Evolutionary conservation across 2,329 filamentous ascomycete species (phyloP), one percentile per base, ranked within the genome.

Genomic region (Aspergillus sp.): DNA sequence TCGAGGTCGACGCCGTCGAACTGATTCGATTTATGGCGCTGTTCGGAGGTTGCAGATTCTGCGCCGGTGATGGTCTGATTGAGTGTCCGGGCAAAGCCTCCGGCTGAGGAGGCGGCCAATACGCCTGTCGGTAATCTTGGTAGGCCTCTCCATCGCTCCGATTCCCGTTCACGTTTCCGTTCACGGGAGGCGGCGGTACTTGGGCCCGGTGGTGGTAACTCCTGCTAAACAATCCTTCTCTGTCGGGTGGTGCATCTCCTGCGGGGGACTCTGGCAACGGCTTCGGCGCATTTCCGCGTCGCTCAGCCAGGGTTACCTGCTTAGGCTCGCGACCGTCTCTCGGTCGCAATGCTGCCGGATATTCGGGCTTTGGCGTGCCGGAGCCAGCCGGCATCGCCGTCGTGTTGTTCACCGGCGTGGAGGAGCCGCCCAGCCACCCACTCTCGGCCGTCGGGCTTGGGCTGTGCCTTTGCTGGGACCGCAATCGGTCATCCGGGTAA

Each of bases 1-100:
- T 99, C 2, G 93, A 96, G 12, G 88, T 96, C 0, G 95, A 98
- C 14, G 94, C 92, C 7, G 91, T 96, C 2, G 94, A 97, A 69
- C 84, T 86, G 63, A 89, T 79, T 32, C 87, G 81, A 66, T 87
- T 87, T 62, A 88, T 81, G 1, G 83, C 81, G 29, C 73, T 76
- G 10, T 81, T 82, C 16, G 82, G 80, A 31, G 85, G 79, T 52
- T 81, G 80, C 57, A 87, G 73, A 58, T 50, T 68, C 26, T 76
- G 76, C 45, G 64, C 42, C 12, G 63, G 57, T 11, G 63, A 58
- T 22, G 60, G 64, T 46, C 61, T 67, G 9, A 70, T 65, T 6
- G 69, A 57, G 20, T 66, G 67, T 45, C 63, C 61, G 39, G 63
- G 61, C 9, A 58, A 65, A 22, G 67, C 62, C 7, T 70, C 65